These are phyloP conservation scores for Fusarium sarcochroum DNA, from an alignment of 2,329 filamentous ascomycete species.

Conservation along the genomic window DNA sequence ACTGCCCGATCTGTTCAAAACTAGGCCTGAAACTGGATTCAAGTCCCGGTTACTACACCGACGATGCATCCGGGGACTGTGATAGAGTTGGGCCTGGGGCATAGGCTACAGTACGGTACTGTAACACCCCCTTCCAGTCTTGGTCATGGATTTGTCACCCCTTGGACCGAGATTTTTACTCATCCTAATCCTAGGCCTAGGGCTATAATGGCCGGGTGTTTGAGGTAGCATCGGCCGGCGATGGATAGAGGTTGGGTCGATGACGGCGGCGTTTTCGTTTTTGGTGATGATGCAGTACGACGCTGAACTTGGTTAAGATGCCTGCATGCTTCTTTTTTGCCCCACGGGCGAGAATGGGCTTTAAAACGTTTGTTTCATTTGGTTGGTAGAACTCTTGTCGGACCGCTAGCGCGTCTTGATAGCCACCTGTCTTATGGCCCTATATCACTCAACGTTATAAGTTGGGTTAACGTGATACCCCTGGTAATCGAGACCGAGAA, in stretches of 20 bases:
- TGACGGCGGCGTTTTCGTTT: constrained; percentile 27
- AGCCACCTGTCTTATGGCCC: constrained; percentile 48
- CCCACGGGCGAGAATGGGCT: constrained; percentile 38
- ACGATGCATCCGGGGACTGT: constrained; percentile 31
- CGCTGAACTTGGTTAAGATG: constrained; percentile 42
- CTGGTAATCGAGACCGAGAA: constrained; percentile 29
- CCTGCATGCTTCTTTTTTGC: constrained; percentile 33
- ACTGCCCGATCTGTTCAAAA: constrained; percentile 42
- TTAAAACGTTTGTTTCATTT: constrained; percentile 45
- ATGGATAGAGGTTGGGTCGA: constrained; percentile 34
- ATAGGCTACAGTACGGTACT: too few species aligned
- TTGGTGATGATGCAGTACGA: constrained; percentile 45
- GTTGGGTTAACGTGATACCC: constrained; percentile 27
- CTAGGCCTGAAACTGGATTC: constrained; percentile 38
- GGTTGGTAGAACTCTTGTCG: constrained; percentile 43
- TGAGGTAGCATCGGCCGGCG: constrained; percentile 44
- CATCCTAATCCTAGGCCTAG: too few species aligned
- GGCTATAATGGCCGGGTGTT: constrained; percentile 39
- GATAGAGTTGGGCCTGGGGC: constrained; percentile 35
- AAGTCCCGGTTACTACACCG: constrained; percentile 39
- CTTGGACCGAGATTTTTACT: constrained; percentile 24
- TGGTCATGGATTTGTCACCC: constrained; percentile 49
- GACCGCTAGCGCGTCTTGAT: constrained; percentile 42
- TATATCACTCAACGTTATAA: constrained; percentile 47
- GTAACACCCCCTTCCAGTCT: constrained; percentile 27